Conservation (phyloP, 345 rosid species). For the Erysimum cheiranthoides region DNA sequence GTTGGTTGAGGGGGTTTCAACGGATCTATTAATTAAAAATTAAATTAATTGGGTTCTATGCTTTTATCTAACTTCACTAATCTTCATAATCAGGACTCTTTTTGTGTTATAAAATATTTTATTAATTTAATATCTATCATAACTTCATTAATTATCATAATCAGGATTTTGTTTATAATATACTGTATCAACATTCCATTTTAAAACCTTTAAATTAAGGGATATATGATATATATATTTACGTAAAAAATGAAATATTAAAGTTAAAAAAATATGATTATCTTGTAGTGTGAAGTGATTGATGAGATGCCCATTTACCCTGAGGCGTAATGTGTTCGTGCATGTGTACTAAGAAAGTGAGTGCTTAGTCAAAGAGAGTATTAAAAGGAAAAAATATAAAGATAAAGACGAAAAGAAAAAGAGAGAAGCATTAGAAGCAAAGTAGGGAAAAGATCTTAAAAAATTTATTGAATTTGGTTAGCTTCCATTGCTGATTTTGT, state of each 20-base stretch:
- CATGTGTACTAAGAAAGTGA: slow-evolving; percentile 47
- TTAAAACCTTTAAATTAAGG: neutral
- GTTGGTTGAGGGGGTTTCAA: slow-evolving; percentile 20
- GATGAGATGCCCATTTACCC: slow-evolving; percentile 41
- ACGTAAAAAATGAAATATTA: neutral
- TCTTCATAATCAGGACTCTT: slow-evolving; percentile 1
- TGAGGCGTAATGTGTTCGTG: slow-evolving; percentile 43
- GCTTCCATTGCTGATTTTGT: slow-evolving; percentile 22
- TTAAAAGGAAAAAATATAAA: slow-evolving; percentile 10
- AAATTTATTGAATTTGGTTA: slow-evolving; percentile 21
- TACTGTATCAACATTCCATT: neutral
- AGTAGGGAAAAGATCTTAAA: slow-evolving; percentile 27
- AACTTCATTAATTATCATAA: neutral
- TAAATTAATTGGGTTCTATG: neutral
- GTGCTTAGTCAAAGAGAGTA: slow-evolving; percentile 46
- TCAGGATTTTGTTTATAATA: neutral
- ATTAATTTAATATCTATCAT: neutral
- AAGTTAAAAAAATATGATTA: slow-evolving; percentile 23
- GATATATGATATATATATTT: neutral
- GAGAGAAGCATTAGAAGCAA: slow-evolving; percentile 34
- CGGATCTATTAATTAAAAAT: slow-evolving; percentile 36
- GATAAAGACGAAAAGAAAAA: slow-evolving; percentile 11
- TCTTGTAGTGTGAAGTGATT: slow-evolving; percentile 38
- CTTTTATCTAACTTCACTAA: slow-evolving; percentile 14
- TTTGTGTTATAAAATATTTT: neutral